Conservation (phyloP, 805 yeast genomes). For the Hermanozyma aechmeae region DNA sequence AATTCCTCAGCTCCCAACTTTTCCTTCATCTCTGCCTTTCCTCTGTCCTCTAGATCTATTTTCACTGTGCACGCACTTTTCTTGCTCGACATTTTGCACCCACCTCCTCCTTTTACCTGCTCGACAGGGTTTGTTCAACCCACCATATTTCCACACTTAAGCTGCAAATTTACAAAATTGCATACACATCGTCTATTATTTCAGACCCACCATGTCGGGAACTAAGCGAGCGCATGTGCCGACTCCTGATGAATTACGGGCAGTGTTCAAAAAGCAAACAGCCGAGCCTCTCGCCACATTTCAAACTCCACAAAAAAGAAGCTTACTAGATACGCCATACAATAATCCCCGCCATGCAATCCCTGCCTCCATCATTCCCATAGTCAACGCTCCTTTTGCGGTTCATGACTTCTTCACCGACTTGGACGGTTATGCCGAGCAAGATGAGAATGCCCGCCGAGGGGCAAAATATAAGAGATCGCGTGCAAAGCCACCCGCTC, state of each 20-base stretch:
- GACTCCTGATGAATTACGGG: conserved; percentile 8
- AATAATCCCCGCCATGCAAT: conserved; percentile 16
- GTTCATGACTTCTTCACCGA: conserved; percentile 28
- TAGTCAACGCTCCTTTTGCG: conserved; percentile 22
- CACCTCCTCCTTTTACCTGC: conserved; percentile 3
- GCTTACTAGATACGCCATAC: background rate
- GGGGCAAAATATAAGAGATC: no score
- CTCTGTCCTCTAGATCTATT: conserved; percentile 3
- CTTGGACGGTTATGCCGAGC: no score
- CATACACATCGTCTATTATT: no score
- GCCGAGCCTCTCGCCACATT: background rate
- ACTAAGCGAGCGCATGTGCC: conserved; percentile 7
- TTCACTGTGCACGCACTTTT: conserved; percentile 6
- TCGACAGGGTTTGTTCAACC: background rate
- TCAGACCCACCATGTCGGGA: no score
- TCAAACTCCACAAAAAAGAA: background rate
- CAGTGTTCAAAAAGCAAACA: conserved; percentile 6
- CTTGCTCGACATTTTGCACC: conserved; percentile 12
- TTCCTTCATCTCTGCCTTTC: no score
- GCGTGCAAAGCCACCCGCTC: background rate
- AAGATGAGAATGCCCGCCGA: no score
- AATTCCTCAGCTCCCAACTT: conserved; percentile 1
- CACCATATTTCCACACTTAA: conserved; percentile 3
- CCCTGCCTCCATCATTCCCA: conserved; percentile 28
- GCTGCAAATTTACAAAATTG: conserved; percentile 5